Evolutionary conservation across 257 asterid species (phyloP).

Genomic region (Solanum corneliomulleri): DNA sequence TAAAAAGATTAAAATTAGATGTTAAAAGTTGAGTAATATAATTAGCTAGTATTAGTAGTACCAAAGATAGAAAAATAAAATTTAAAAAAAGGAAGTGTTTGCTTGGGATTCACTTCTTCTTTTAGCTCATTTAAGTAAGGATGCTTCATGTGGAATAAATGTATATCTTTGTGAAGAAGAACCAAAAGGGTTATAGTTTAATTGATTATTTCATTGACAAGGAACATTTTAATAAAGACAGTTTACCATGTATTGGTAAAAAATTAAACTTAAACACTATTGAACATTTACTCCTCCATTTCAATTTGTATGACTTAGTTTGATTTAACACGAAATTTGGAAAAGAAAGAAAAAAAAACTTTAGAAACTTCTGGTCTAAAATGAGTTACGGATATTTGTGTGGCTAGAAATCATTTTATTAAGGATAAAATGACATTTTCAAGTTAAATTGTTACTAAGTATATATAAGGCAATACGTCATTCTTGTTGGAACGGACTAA

Average conservation of each 20-base stretch:
- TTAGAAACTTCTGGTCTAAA: not conserved
- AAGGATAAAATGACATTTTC: not conserved
- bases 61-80: conserved; percentile 2
- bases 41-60: not conserved
- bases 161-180: conserved; percentile 12
- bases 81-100: conserved; percentile 2
- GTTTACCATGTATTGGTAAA: not conserved
- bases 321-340: no score
- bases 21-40: not conserved
- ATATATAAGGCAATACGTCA: not conserved
- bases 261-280: not conserved
- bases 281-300: no score
- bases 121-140: not conserved
- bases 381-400: no score
- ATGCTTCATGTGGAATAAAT: conserved; percentile 17
- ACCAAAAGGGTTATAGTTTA: conserved; percentile 5
- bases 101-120: conserved; percentile 25
- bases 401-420: not conserved
- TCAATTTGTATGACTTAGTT: not conserved
- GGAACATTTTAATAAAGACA: not conserved
- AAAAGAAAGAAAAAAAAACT: accelerated
- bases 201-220: not conserved
- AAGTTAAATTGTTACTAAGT: not conserved
- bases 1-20: not conserved
- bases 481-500: not conserved